Evolutionary conservation across 73 alveolate genomes (phyloP), one percentile per base, ranked within the genome.

Genomic region (Diophrys appendiculata): DNA sequence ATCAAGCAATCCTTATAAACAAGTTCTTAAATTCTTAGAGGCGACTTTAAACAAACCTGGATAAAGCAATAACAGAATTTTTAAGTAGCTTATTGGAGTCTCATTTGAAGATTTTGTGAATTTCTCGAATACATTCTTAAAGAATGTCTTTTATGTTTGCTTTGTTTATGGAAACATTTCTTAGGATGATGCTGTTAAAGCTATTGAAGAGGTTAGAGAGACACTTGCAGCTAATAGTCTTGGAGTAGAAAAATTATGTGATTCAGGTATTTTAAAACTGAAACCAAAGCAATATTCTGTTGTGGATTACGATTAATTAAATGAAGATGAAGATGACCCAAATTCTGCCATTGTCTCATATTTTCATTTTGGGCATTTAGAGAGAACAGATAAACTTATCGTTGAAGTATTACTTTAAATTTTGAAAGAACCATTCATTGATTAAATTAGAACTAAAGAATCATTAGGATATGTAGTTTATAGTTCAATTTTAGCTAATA

Each of bases 111-210:
- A 77, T 33, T 32, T 83, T 13, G 71, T 69, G 14, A 23, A 68
- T 29, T 83, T 77, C 55, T 69, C 77, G 23, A 77, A 54, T 23
- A n/a, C 25, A 31, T 64, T 67, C 1, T 68, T 83, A 24, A 83
- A 83, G 60, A 83, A 68, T 33, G 78, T 54, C n/a, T 52, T 18
- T 29, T 55, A 72, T 3, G 33, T 70, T 18, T 77, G 87, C 76
- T 65, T 83, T 52, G n/a, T 68, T 52, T 27, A 43, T 11, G 91
- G 91, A 33, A 73, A 75, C 64, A 64, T 83, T n/a, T 29, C 54
- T 5, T 29, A 0, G 53, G 74, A 83, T 26, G 67, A 71, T 29
- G 91, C 86, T 31, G 64, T 34, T 5, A 72, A 34, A 11, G 3
- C 77, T 14, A 73, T 52, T 1, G 32, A 77, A 52, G 52, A 64